Evolutionary conservation across 2,329 filamentous ascomycete genomes (phyloP).

Genomic region (Cytospora paraplurivora): DNA sequence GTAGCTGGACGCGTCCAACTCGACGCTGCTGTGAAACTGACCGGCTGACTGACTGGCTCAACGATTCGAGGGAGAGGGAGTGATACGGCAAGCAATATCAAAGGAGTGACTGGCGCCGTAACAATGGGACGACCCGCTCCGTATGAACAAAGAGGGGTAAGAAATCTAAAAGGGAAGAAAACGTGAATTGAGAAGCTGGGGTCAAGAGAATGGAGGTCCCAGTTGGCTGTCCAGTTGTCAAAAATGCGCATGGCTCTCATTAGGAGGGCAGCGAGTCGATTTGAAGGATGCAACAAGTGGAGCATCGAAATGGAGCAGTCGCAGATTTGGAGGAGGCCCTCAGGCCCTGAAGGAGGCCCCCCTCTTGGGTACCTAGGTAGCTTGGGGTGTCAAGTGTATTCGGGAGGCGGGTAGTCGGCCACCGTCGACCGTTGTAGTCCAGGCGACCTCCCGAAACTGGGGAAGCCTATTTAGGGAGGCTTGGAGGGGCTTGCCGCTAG

Average conservation of each 20-base stretch:
- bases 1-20: not conserved
- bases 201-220: constrained; percentile 15
- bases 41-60: constrained; percentile 1
- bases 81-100: constrained; percentile 8
- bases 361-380: not conserved
- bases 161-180: not conserved
- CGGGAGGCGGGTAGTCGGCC: constrained; percentile 14
- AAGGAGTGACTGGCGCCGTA: constrained; percentile 20
- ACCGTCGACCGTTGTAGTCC: constrained; percentile 8
- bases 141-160: constrained; percentile 8
- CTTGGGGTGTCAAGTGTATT: constrained; percentile 2
- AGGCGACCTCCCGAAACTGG: constrained; percentile 18
- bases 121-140: constrained; percentile 14
- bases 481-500: not conserved
- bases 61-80: constrained; percentile 3
- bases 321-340: constrained; percentile 17
- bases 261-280: constrained; percentile 20
- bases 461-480: constrained; percentile 17
- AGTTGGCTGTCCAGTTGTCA: constrained; percentile 6
- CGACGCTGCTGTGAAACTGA: not conserved
- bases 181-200: constrained; percentile 12
- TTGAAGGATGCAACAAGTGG: constrained; percentile 10
- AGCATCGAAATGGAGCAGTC: constrained; percentile 20
- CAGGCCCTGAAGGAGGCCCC: constrained; percentile 1
- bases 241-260: constrained; percentile 18